Evolutionary conservation across 2,329 filamentous ascomycete species (phyloP).

Genomic region (Pleomassaria siparia): DNA sequence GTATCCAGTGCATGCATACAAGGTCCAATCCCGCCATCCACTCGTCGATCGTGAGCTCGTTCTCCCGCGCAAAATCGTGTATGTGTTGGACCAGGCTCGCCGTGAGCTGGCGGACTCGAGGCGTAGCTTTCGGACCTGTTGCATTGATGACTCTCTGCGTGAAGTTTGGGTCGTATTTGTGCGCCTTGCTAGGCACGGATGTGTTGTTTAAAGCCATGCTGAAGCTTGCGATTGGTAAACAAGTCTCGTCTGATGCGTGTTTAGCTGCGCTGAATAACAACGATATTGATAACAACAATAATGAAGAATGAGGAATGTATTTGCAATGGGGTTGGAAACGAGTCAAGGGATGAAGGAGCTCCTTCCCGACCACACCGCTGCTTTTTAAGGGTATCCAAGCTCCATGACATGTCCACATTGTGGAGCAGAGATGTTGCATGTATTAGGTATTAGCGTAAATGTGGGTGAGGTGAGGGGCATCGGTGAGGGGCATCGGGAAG

Average conservation of each 20-base stretch:
- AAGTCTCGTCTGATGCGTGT: background rate
- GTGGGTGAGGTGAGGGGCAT: too few relatives aligned
- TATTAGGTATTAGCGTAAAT: too few relatives aligned
- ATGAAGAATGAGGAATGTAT: too few relatives aligned
- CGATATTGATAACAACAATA: too few relatives aligned
- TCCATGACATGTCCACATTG: too few relatives aligned
- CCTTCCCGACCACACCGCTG: too few relatives aligned
- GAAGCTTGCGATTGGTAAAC: background rate
- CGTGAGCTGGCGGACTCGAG: slow-evolving; percentile 66
- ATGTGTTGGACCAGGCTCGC: slow-evolving; percentile 68
- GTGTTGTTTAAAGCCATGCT: slow-evolving; percentile 23
- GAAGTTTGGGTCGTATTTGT: slow-evolving; percentile 72
- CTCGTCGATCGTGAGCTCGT: slow-evolving; percentile 76
- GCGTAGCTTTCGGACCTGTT: slow-evolving; percentile 69
- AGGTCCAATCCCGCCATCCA: slow-evolving; percentile 75
- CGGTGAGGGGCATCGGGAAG: too few relatives aligned
- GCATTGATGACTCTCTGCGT: slow-evolving; percentile 72
- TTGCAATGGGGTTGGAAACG: too few relatives aligned
- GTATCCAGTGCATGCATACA: slow-evolving; percentile 42
- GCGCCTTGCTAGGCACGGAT: slow-evolving; percentile 18
- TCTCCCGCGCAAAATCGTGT: slow-evolving; percentile 76
- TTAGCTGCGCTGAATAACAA: background rate
- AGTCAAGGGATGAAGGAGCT: too few relatives aligned
- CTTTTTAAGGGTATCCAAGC: too few relatives aligned
- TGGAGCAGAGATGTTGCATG: too few relatives aligned